These are phyloP conservation scores for Cardamine chenopodiifolia DNA, from an alignment of 345 rosid genomes.

Conservation along the genomic window DNA sequence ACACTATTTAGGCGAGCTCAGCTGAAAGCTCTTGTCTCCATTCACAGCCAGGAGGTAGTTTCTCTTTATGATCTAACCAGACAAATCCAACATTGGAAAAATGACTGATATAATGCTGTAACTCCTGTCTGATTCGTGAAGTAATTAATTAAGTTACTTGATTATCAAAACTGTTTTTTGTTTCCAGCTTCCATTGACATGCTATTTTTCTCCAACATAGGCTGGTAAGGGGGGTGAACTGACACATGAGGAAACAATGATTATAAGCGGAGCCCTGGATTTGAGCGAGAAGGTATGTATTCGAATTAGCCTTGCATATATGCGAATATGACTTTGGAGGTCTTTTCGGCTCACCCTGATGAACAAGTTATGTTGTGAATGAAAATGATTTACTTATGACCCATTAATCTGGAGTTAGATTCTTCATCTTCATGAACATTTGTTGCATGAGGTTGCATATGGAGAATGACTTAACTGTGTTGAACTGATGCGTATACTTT, in stretches of 20 bases:
- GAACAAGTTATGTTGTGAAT: background rate
- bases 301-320: too few relatives aligned
- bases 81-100: background rate
- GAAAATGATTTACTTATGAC: background rate
- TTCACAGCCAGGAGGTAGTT: slow-evolving; percentile 78
- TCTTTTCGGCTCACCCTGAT: too few relatives aligned
- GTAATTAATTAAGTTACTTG: slow-evolving; percentile 23
- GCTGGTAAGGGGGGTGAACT: slow-evolving; percentile 99
- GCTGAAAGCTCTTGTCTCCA: slow-evolving; percentile 81
- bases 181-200: slow-evolving; percentile 40
- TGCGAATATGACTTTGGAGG: too few relatives aligned
- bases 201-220: slow-evolving; percentile 48
- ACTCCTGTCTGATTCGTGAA: slow-evolving; percentile 7
- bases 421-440: background rate
- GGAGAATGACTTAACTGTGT: background rate
- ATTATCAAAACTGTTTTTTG: slow-evolving; percentile 7
- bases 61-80: slow-evolving; percentile 8
- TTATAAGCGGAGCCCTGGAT: slow-evolving; percentile 96
- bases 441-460: background rate
- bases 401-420: background rate
- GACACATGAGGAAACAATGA: slow-evolving; percentile 93
- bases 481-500: background rate
- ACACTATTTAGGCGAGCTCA: slow-evolving; percentile 81
- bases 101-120: background rate
- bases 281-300: slow-evolving; percentile 79